These are phyloP conservation scores for Debaryomyces udenii DNA, from an alignment of 1,139 yeast species.

Conservation along the genomic window DNA sequence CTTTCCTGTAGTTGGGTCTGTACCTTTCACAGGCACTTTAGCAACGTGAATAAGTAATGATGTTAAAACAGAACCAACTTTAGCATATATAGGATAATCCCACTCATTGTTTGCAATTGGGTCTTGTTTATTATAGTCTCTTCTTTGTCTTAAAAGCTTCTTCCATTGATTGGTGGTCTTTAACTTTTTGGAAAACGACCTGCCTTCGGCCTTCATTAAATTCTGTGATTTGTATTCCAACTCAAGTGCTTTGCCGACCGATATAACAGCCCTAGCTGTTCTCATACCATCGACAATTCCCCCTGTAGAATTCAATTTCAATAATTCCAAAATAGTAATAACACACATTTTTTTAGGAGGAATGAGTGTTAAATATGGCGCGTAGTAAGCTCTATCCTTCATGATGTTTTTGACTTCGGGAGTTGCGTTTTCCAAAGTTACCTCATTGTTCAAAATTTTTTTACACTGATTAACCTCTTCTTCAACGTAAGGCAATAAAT, in stretches of 20 bases:
- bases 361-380: slow-evolving; percentile 74
- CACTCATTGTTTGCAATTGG: slow-evolving; percentile 32
- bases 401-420: slow-evolving; percentile 37
- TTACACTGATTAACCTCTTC: slow-evolving; percentile 61
- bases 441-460: slow-evolving; percentile 33
- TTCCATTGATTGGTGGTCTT: slow-evolving; percentile 46
- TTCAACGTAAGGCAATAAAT: slow-evolving; percentile 67
- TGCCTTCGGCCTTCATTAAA: slow-evolving; percentile 59
- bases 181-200: slow-evolving; percentile 40
- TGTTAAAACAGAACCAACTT: slow-evolving; percentile 79
- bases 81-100: slow-evolving; percentile 65
- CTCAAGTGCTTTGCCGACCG: slow-evolving; percentile 86
- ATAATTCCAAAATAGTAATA: slow-evolving; percentile 77
- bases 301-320: slow-evolving; percentile 74
- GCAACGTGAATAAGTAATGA: slow-evolving; percentile 82
- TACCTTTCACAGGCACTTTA: slow-evolving; percentile 73
- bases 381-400: slow-evolving; percentile 65
- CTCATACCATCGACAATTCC: slow-evolving; percentile 85
- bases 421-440: slow-evolving; percentile 20
- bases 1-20: slow-evolving; percentile 76
- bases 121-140: slow-evolving; percentile 17
- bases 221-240: slow-evolving; percentile 76
- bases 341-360: slow-evolving; percentile 83
- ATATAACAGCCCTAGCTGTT: slow-evolving; percentile 77
- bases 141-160: slow-evolving; percentile 38